Evolutionary conservation across 441 rosid genomes (phyloP).

Genomic region (Mallotus japonicus): DNA sequence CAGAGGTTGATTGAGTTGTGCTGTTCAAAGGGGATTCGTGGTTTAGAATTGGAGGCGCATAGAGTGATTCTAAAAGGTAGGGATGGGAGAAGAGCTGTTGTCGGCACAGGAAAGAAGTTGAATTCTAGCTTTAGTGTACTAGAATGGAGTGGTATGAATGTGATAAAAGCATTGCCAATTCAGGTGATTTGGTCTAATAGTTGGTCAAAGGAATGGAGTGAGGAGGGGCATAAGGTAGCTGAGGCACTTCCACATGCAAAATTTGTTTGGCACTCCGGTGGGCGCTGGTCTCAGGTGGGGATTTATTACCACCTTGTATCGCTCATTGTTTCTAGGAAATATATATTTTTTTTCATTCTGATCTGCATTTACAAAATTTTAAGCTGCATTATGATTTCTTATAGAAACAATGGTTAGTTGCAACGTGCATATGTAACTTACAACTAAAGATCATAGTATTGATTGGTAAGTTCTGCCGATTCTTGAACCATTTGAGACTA

Average conservation of each 20-base stretch:
- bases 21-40: constrained; percentile 54
- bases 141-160: constrained; percentile 69
- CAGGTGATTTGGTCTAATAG: constrained; percentile 76
- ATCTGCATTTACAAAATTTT: not conserved
- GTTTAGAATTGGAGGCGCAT: constrained; percentile 56
- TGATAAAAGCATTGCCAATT: constrained; percentile 55
- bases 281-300: constrained; percentile 93
- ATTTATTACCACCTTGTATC: constrained; percentile 3
- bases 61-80: constrained; percentile 69
- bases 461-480: not conserved
- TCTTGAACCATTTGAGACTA: not conserved
- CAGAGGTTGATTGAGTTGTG: constrained; percentile 49
- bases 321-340: no score
- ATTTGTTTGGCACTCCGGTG: constrained; percentile 65
- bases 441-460: not conserved
- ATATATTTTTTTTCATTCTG: no score
- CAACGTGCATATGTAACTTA: not conserved
- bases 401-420: no score
- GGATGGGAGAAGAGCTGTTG: constrained; percentile 61
- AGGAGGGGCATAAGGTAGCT: constrained; percentile 54
- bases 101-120: constrained; percentile 55
- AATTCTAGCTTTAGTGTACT: constrained; percentile 72
- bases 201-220: constrained; percentile 69
- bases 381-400: constrained; percentile 9
- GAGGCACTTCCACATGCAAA: constrained; percentile 73